A percentile compares a stretch with the other conserved stretches of the same genome.
phyloP scores from a whole-genome alignment of 331 rosid genomes.

The Acacia concinna region DNA sequence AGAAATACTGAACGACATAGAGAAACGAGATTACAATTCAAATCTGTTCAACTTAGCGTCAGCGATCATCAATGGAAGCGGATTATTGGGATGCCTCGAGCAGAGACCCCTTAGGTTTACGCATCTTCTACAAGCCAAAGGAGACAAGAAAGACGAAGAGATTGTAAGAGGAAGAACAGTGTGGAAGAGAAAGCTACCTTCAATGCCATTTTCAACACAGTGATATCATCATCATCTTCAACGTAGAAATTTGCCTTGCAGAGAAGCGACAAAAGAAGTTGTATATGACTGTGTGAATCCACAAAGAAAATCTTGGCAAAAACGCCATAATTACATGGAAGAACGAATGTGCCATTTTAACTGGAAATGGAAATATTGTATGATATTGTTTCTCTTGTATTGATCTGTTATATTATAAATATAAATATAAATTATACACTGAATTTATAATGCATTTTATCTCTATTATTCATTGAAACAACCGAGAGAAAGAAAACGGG shows the following conservation, averaged over 20 bases:
- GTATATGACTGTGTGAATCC: constrained; percentile 18
- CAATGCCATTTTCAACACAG: constrained; percentile 50
- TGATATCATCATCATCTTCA: not conserved
- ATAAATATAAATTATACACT: not conserved
- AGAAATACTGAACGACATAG: constrained; percentile 47
- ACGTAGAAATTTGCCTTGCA: not conserved
- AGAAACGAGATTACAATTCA: constrained; percentile 43
- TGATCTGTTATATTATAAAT: not conserved
- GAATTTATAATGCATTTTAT: not conserved
- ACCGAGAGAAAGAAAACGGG: no score
- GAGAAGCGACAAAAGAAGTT: constrained; percentile 14
- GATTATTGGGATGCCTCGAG: constrained; percentile 54
- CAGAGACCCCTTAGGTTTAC: constrained; percentile 57
- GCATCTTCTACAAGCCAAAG: constrained; percentile 69
- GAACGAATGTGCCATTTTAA: not conserved
- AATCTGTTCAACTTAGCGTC: constrained; percentile 52
- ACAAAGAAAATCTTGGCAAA: constrained; percentile 34
- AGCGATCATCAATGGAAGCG: constrained; percentile 58
- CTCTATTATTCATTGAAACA: no score
- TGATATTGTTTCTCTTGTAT: constrained; percentile 13
- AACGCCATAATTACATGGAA: not conserved
- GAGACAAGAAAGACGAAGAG: constrained; percentile 60
- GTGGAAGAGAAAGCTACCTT: constrained; percentile 69
- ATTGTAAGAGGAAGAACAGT: constrained; percentile 82
- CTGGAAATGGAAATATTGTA: constrained; percentile 1